phyloP scores from a whole-genome alignment of 148 eudicot genomes.

The Rhododendron kiyosumense region DNA sequence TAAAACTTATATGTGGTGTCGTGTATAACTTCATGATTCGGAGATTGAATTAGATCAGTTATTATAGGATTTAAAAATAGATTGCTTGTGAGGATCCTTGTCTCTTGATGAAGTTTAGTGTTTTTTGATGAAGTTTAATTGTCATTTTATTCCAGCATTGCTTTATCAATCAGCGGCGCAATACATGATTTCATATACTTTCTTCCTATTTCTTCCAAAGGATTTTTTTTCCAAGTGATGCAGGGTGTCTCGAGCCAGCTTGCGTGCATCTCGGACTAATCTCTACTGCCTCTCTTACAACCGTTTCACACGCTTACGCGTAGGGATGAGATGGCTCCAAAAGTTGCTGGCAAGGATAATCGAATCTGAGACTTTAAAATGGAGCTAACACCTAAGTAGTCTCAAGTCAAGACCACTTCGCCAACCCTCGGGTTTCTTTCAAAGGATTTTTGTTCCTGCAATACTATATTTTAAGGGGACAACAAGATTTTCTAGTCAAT shows the following conservation, averaged over 20 bases:
- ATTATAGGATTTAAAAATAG: not conserved
- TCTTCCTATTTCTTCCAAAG: not conserved
- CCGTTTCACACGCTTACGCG: too few species aligned
- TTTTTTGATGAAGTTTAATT: too few species aligned
- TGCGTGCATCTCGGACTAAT: too few species aligned
- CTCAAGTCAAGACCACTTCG: rapidly evolving
- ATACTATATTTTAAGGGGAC: not conserved
- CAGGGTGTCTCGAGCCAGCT: too few species aligned
- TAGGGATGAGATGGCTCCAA: too few species aligned
- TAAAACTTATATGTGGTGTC: not conserved
- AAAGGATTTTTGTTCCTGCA: not conserved
- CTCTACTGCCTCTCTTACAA: too few species aligned
- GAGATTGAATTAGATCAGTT: not conserved
- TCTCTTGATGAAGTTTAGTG: too few species aligned
- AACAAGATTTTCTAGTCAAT: too few species aligned
- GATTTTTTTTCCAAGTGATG: not conserved
- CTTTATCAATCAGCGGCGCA: not conserved
- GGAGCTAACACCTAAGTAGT: too few species aligned
- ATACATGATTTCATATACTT: not conserved
- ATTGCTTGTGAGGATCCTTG: not conserved
- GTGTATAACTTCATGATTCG: not conserved
- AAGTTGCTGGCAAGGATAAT: too few species aligned
- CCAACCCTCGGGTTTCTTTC: too few species aligned
- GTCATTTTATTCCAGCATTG: not conserved
- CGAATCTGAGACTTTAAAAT: too few species aligned